These are phyloP conservation scores for Haplographium delicatum DNA, from an alignment of 495 filamentous ascomycete genomes.

Conservation along the genomic window DNA sequence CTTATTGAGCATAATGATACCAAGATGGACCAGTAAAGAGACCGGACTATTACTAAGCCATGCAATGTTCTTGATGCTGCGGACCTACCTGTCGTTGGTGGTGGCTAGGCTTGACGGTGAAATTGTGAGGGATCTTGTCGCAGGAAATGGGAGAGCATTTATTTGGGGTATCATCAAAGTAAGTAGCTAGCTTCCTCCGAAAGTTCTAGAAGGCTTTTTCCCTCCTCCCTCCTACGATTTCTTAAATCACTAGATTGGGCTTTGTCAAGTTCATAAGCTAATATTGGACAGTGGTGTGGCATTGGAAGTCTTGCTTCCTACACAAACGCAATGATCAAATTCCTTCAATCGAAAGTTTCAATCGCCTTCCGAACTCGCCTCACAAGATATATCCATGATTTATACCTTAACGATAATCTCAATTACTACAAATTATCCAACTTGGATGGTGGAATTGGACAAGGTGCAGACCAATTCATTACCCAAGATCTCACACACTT, in stretches of 20 bases:
- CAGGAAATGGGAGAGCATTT: constrained; percentile 85
- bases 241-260: no score
- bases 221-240: no score
- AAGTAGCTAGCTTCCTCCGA: constrained; percentile 8
- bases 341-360: constrained; percentile 93
- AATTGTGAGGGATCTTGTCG: constrained; percentile 92
- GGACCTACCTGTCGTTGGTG: constrained; percentile 91
- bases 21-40: constrained; percentile 91
- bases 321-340: constrained; percentile 97
- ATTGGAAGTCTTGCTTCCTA: constrained; percentile 72
- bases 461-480: constrained; percentile 94
- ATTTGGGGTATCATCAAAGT: constrained; percentile 81
- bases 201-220: not conserved
- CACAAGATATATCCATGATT: constrained; percentile 94
- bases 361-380: constrained; percentile 96
- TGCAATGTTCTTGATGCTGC: constrained; percentile 77
- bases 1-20: constrained; percentile 95
- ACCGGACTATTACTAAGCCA: constrained; percentile 84
- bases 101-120: constrained; percentile 93
- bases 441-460: constrained; percentile 86
- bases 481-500: constrained; percentile 95
- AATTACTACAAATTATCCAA: constrained; percentile 96
- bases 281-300: constrained; percentile 43
- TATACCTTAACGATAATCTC: constrained; percentile 89
- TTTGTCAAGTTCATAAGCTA: constrained; percentile 4